A percentile compares a stretch with the other conserved stretches of the same genome.
Evolutionary conservation across 108 stramenopile genomes (phyloP).

Genomic region (Discostella stelligeroides): DNA sequence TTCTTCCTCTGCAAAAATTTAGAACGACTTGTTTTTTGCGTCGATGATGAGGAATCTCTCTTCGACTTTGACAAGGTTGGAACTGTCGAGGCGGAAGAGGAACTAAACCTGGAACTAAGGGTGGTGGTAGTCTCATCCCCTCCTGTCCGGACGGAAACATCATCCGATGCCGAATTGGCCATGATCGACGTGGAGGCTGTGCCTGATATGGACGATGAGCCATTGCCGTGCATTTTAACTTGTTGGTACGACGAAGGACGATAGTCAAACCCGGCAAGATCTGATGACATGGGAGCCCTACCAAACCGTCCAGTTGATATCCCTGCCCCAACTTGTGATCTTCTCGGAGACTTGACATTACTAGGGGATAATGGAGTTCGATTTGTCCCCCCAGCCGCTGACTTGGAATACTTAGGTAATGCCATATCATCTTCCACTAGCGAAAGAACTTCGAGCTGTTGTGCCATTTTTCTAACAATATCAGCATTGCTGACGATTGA

Average conservation of each 20-base stretch:
- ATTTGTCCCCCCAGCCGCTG: background rate
- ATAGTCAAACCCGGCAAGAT: constrained; percentile 48
- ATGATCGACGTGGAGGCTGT: constrained; percentile 32
- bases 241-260: constrained; percentile 9
- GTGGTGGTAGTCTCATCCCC: constrained; percentile 39
- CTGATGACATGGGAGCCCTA: constrained; percentile 24
- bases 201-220: constrained; percentile 22
- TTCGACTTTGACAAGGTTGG: constrained; percentile 45
- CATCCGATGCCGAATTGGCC: constrained; percentile 36
- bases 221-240: background rate
- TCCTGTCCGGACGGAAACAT: constrained; percentile 26
- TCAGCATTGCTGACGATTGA: constrained; percentile 17
- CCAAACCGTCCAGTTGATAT: constrained; percentile 38
- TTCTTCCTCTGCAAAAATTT: constrained; percentile 40
- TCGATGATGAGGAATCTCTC: constrained; percentile 21
- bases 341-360: constrained; percentile 21
- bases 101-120: constrained; percentile 19
- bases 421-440: constrained; percentile 47
- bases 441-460: constrained; percentile 41
- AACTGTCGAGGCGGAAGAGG: constrained; percentile 25
- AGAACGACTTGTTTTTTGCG: constrained; percentile 34
- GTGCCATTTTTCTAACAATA: constrained; percentile 23
- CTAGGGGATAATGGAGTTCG: constrained; percentile 3
- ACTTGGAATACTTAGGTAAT: constrained; percentile 29
- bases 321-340: background rate